Evolutionary conservation across 2,329 filamentous ascomycete species (phyloP).

Genomic region (Blumeria hordei): DNA sequence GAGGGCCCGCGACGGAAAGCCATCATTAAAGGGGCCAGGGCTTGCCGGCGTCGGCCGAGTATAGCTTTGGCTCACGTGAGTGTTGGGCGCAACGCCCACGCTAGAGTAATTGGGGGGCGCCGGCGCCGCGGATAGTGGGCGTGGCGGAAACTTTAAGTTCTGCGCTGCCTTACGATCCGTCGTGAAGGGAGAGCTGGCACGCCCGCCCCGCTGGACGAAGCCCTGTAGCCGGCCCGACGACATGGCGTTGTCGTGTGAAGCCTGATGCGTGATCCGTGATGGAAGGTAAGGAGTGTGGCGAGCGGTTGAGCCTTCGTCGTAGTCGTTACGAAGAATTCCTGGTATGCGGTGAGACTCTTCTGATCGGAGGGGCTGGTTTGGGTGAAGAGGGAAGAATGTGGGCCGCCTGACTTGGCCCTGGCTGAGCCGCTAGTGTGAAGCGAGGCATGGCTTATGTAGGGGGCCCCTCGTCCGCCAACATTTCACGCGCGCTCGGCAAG

Average conservation of each 20-base stretch:
- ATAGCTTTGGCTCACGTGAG: not conserved
- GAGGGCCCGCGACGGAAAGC: not conserved
- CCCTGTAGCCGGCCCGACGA: not conserved
- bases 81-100: not conserved
- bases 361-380: no score
- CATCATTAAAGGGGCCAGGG: not conserved
- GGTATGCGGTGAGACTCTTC: no score
- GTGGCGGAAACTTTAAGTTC: not conserved
- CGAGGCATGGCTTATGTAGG: no score
- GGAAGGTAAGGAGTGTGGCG: no score
- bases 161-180: not conserved
- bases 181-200: not conserved
- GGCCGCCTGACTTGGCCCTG: no score
- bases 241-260: not conserved
- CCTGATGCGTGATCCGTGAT: no score
- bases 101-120: not conserved
- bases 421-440: no score
- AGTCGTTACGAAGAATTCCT: no score
- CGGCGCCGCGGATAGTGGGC: not conserved
- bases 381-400: no score
- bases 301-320: no score
- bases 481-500: no score
- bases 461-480: no score
- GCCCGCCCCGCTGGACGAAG: not conserved
- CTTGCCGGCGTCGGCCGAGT: not conserved